Evolutionary conservation across 2,329 filamentous ascomycete genomes (phyloP), one percentile per base, ranked within the genome.

Genomic region (Tolypocladium pustulatum): DNA sequence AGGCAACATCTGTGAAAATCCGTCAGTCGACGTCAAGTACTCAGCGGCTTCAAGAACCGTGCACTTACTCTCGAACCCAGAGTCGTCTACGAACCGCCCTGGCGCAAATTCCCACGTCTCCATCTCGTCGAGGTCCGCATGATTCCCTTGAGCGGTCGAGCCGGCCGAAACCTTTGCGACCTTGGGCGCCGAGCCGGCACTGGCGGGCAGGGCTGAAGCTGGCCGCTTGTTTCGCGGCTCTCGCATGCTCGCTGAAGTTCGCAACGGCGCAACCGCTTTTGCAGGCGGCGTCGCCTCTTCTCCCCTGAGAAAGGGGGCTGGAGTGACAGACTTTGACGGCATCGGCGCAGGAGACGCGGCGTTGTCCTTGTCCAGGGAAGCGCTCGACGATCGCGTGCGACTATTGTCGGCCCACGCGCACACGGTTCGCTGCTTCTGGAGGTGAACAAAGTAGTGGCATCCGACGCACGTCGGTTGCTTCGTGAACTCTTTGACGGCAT

Each of bases 31-130:
- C 55, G 13, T 17, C 9, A 5, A 49, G 22, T 15, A 27, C 13
- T 27, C 25, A 27, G 7, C 10, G 6, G 22, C 4, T 46, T 8
- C 22, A 9, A 1, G 13, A 25, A 49, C 22, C 1, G 25, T 38
- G 8, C 38, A 69, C 75, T 62, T 67, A 78, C 76, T 76, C 34
- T 72, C 68, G 1, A 65, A 63, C 1, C 66, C 62, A 1, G 60
- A 58, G 4, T 67, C 61, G 38, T 72, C 68, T 10, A 63, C 65
- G 36, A 76, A 65, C 27, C 73, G 71, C 20, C 77, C 77, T 1
- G 77, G 76, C 0, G 76, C 76, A 53, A 77, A 61, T 63, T 79
- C 77, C 76, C 76, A 78, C 3, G 69, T 68, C 61, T 78, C 76
- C 68, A 77, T 74, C 56, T 75, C 49, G 4, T 51, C 54, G 34